Evolutionary conservation across 2,329 filamentous ascomycete genomes (phyloP).

Genomic region (Blastomyces percursus): DNA sequence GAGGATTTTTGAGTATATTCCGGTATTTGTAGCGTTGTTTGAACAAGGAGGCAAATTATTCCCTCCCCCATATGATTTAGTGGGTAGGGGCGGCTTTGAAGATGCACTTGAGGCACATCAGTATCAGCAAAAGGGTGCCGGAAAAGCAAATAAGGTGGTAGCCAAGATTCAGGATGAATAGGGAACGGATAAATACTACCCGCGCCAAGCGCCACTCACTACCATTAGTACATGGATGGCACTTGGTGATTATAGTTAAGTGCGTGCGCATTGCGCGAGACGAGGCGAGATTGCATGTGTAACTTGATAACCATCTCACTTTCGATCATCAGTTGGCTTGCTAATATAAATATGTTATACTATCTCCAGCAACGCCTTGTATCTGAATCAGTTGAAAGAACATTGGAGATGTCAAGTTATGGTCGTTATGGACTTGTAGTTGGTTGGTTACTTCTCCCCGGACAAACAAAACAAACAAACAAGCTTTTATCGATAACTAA

Average conservation of each 20-base stretch:
- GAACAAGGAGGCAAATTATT: constrained; percentile 13
- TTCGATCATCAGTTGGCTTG: too few relatives aligned
- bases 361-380: too few relatives aligned
- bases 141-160: constrained; percentile 17
- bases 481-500: not conserved
- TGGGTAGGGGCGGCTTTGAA: constrained; percentile 18
- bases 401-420: too few relatives aligned
- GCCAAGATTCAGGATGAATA: constrained; percentile 17
- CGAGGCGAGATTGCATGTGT: too few relatives aligned
- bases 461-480: not conserved
- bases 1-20: constrained; percentile 16
- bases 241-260: too few relatives aligned
- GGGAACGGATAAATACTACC: not conserved
- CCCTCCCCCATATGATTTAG: constrained; percentile 16
- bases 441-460: not conserved
- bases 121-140: constrained; percentile 16
- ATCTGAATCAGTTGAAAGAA: not conserved
- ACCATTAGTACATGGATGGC: too few relatives aligned
- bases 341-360: too few relatives aligned
- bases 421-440: too few relatives aligned
- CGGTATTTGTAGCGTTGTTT: constrained; percentile 15
- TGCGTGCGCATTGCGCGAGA: too few relatives aligned
- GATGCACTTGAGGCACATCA: constrained; percentile 17
- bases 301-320: too few relatives aligned
- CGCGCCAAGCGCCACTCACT: too few relatives aligned